A percentile compares a stretch with the other conserved stretches of the same genome.
Evolutionary conservation across 495 filamentous ascomycete genomes (phyloP).

Genomic region (Annulohypoxylon maeteangense): DNA sequence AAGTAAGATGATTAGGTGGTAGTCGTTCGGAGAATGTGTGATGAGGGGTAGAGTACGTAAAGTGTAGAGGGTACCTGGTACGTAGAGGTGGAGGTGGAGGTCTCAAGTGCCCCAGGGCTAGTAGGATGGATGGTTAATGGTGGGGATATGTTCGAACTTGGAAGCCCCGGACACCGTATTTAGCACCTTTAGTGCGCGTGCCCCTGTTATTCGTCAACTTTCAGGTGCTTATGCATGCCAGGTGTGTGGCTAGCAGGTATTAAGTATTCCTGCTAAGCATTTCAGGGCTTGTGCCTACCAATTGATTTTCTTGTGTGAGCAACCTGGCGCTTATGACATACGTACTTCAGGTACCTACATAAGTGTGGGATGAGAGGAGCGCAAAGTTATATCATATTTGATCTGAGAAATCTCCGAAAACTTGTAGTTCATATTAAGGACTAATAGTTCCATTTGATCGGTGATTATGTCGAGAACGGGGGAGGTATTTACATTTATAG

Average conservation of each 20-base stretch:
- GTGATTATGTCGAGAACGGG: too few species aligned
- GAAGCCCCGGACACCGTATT: conserved; percentile 16
- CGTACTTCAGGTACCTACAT: too few species aligned
- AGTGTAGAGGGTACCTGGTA: too few species aligned
- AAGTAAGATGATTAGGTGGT: conserved; percentile 4
- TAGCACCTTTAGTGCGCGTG: conserved; percentile 15
- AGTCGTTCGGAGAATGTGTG: background rate
- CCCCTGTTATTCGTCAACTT: conserved; percentile 14
- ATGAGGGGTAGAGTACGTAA: conserved; percentile 17
- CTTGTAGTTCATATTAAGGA: background rate
- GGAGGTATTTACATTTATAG: too few species aligned
- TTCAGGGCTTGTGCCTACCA: background rate
- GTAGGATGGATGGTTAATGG: conserved; percentile 10
- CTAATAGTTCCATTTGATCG: too few species aligned
- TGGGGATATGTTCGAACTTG: conserved; percentile 14
- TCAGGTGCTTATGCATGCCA: conserved; percentile 10
- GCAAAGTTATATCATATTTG: too few species aligned
- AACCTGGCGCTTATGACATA: too few species aligned
- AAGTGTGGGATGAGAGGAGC: too few species aligned
- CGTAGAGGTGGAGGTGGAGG: conserved; percentile 1
- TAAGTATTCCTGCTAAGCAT: background rate
- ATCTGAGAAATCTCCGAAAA: too few species aligned
- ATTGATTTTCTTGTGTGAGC: background rate
- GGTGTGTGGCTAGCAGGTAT: background rate
- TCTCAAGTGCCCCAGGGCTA: background rate